A percentile compares a stretch with the other conserved stretches of the same genome.
phyloP scores from a whole-genome alignment of 2,329 filamentous ascomycete genomes.

The Claviceps fusiformis region DNA sequence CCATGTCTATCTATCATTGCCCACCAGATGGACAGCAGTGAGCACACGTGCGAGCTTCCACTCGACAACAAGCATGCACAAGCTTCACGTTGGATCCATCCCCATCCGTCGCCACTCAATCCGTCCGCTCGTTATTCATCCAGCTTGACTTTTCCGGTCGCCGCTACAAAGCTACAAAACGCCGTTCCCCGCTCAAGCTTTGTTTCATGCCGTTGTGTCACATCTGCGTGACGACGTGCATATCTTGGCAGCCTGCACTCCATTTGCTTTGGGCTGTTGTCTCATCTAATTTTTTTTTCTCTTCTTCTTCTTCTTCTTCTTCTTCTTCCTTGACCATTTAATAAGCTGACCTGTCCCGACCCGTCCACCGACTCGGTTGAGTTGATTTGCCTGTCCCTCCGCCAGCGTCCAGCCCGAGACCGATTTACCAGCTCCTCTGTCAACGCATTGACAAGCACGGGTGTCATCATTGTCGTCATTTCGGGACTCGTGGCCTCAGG shows the following conservation, averaged over 20 bases:
- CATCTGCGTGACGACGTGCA: neutral
- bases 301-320: too few species aligned
- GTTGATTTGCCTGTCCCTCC: neutral
- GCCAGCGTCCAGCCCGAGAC: neutral
- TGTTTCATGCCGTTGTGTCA: neutral
- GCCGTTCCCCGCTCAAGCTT: slow-evolving; percentile 1
- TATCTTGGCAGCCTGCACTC: neutral
- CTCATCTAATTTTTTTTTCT: neutral
- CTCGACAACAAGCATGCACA: too few species aligned
- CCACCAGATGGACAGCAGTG: too few species aligned
- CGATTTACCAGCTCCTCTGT: too few species aligned
- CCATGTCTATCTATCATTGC: too few species aligned
- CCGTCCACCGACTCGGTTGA: too few species aligned
- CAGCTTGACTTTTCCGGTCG: neutral
- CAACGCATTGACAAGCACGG: neutral
- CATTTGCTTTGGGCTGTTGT: neutral
- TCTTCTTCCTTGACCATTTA: neutral
- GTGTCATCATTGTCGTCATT: neutral
- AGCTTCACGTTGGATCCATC: neutral
- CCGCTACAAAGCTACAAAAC: too few species aligned
- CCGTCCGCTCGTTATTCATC: neutral
- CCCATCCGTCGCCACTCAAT: neutral
- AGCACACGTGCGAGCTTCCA: too few species aligned
- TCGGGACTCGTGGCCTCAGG: neutral
- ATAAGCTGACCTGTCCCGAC: neutral